A percentile compares a stretch with the other conserved stretches of the same genome.
Conservation (phyloP, 495 filamentous ascomycete genomes). For the Tuber aestivum region DNA sequence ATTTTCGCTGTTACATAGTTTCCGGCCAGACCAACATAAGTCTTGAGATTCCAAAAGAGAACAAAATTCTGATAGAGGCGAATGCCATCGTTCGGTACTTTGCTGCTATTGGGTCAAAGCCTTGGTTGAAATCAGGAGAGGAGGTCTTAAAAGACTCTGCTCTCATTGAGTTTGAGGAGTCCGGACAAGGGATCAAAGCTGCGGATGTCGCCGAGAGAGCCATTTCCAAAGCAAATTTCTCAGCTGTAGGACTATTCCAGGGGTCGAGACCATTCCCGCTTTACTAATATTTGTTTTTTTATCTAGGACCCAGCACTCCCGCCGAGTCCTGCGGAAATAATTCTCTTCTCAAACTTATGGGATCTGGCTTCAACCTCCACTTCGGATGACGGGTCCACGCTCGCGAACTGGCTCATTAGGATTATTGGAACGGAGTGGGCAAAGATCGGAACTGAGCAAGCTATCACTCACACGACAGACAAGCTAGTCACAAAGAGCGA, state of each 20-base stretch:
- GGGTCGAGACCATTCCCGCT: not conserved
- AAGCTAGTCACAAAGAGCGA: slow-evolving; percentile 16
- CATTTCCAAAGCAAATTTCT: slow-evolving; percentile 31
- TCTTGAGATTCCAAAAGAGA: slow-evolving; percentile 36
- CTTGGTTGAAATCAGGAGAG: slow-evolving; percentile 31
- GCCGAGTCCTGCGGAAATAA: slow-evolving; percentile 39
- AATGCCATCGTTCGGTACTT: slow-evolving; percentile 43
- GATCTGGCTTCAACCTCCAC: slow-evolving; percentile 25
- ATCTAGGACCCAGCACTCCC: slow-evolving; percentile 25
- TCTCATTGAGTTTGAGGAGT: slow-evolving; percentile 42
- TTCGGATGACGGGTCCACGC: slow-evolving; percentile 13
- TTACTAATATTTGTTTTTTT: slow-evolving; percentile 11
- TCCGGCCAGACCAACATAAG: slow-evolving; percentile 30
- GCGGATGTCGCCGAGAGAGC: slow-evolving; percentile 27
- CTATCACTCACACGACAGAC: slow-evolving; percentile 23
- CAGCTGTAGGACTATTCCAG: not conserved
- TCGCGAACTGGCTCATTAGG: slow-evolving; percentile 36
- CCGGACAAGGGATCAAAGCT: slow-evolving; percentile 19
- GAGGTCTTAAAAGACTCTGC: slow-evolving; percentile 35
- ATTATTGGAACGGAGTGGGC: slow-evolving; percentile 31
- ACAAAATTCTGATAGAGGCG: slow-evolving; percentile 39
- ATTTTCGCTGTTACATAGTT: slow-evolving; percentile 9
- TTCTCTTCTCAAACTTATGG: slow-evolving; percentile 41
- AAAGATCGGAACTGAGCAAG: slow-evolving; percentile 40
- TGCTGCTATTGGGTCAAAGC: slow-evolving; percentile 28